These are phyloP conservation scores for Spongiforma sp. DNA, from an alignment of 1,284 basidiomycete genomes.

Conservation along the genomic window DNA sequence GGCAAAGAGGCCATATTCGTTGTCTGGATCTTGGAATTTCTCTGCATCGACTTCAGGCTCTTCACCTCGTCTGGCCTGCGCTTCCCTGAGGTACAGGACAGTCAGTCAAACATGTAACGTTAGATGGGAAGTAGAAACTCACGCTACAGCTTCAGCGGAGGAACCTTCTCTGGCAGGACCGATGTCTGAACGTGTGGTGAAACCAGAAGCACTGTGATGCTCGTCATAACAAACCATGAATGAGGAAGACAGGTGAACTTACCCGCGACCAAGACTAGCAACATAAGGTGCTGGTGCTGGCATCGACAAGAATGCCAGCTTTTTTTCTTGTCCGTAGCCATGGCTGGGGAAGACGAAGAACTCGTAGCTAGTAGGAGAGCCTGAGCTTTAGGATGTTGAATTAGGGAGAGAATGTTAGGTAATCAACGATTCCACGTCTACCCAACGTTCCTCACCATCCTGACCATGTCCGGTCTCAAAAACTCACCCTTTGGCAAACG, in stretches of 20 bases:
- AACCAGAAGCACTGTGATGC: constrained; percentile 84
- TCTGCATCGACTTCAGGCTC: constrained; percentile 88
- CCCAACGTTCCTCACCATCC: no score
- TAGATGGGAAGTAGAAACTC: constrained; percentile 32
- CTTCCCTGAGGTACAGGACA: constrained; percentile 58
- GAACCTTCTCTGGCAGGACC: constrained; percentile 96
- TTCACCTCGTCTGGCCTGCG: constrained; percentile 84
- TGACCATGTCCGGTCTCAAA: no score
- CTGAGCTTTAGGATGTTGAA: no score
- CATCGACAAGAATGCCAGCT: constrained; percentile 84
- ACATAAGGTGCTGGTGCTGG: constrained; percentile 94
- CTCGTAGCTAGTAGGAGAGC: no score
- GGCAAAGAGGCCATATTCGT: constrained; percentile 96
- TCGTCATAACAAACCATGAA: constrained; percentile 2
- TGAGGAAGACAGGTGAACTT: constrained; percentile 27
- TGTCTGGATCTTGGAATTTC: constrained; percentile 95
- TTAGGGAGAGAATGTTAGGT: no score
- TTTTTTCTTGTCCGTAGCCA: constrained; percentile 63
- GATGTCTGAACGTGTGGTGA: constrained; percentile 98
- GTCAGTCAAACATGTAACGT: neutral
- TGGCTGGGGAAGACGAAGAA: constrained; percentile 19
- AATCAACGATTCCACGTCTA: no score
- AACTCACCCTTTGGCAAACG: no score
- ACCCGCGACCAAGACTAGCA: constrained; percentile 96
- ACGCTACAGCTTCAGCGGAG: constrained; percentile 88